phyloP scores from a whole-genome alignment of 2,329 filamentous ascomycete species.

The Penicillium sp. region DNA sequence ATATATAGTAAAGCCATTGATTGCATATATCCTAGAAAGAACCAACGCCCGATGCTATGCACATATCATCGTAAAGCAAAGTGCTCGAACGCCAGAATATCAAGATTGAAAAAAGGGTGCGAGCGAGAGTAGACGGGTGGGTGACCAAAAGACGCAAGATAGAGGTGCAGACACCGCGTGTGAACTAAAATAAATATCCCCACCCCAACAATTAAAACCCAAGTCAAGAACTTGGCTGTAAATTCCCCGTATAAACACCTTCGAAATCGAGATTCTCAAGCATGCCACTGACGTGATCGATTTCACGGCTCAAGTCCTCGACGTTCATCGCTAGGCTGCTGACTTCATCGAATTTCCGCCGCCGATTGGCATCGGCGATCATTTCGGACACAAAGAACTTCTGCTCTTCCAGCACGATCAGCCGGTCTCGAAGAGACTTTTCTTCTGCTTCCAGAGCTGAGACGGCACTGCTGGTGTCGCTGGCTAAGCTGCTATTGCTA shows the following conservation, averaged over 20 bases:
- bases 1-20: background rate
- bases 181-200: background rate
- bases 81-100: conserved; percentile 17
- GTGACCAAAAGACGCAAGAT: conserved; percentile 6
- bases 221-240: conserved; percentile 15
- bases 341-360: conserved; percentile 82
- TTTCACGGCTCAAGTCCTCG: conserved; percentile 78
- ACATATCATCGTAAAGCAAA: conserved; percentile 18
- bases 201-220: background rate
- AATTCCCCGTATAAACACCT: conserved; percentile 45
- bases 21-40: conserved; percentile 13
- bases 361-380: conserved; percentile 72
- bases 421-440: conserved; percentile 71
- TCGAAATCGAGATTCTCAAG: conserved; percentile 66
- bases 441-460: conserved; percentile 77
- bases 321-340: conserved; percentile 73
- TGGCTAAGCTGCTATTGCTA: conserved; percentile 53
- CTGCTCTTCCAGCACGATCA: conserved; percentile 88
- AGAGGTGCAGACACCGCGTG: background rate
- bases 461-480: conserved; percentile 56
- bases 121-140: background rate
- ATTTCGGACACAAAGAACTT: conserved; percentile 84
- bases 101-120: conserved; percentile 3
- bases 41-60: conserved; percentile 31
- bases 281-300: conserved; percentile 63